Percentiles rank a stretch among this genome's conserved stretches.
Conservation (phyloP, 345 rosid genomes). For the Aurinia saxatilis region DNA sequence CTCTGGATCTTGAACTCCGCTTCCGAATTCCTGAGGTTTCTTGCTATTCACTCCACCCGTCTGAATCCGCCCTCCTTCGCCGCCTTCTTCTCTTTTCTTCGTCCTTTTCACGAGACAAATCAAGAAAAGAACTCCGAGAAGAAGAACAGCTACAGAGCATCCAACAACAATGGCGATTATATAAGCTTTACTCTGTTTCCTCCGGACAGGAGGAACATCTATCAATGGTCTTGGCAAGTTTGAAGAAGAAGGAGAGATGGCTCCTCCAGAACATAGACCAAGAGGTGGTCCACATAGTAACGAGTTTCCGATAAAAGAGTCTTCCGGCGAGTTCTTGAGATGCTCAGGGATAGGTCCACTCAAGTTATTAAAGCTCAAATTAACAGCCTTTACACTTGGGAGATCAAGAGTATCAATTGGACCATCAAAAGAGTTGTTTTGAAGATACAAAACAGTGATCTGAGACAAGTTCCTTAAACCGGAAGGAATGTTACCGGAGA, state of each 20-base stretch:
- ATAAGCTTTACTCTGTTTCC: constrained; percentile 36
- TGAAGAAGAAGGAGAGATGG: constrained; percentile 31
- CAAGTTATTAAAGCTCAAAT: constrained; percentile 55
- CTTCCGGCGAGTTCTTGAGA: constrained; percentile 37
- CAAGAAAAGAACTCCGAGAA: constrained; percentile 29
- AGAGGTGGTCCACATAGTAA: constrained; percentile 59
- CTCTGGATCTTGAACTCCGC: constrained; percentile 86
- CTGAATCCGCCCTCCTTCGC: constrained; percentile 32
- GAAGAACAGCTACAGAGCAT: constrained; percentile 35
- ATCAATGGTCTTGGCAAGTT: constrained; percentile 30
- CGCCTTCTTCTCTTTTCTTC: constrained; percentile 14
- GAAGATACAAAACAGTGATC: constrained; percentile 40
- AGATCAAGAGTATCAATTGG: constrained; percentile 37
- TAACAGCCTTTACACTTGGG: constrained; percentile 43
- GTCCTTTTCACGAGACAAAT: constrained; percentile 36
- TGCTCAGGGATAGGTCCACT: constrained; percentile 58
- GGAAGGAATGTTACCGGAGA: constrained; percentile 46
- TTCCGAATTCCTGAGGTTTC: constrained; percentile 66
- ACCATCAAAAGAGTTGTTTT: constrained; percentile 54
- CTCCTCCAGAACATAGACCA: constrained; percentile 27
- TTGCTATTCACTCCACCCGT: constrained; percentile 28
- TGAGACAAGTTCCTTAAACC: constrained; percentile 31
- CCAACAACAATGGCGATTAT: constrained; percentile 43
- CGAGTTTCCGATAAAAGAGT: constrained; percentile 54
- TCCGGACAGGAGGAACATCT: constrained; percentile 20